These are phyloP conservation scores for Melastoma candidum DNA, from an alignment of 441 rosid genomes.

Conservation along the genomic window DNA sequence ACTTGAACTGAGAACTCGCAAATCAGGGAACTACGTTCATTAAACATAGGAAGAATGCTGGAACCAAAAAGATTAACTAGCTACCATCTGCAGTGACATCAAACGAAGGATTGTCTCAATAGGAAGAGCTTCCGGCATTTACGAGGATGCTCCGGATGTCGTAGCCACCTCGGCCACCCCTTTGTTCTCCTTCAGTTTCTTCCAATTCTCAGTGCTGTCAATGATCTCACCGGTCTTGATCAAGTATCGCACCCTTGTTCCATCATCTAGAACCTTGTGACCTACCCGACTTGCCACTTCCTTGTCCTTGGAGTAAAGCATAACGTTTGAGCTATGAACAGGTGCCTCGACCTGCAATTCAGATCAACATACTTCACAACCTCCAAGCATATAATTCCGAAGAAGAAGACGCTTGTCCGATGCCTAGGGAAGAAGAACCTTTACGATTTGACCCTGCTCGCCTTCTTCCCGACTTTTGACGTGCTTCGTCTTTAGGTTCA, in stretches of 20 bases:
- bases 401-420: neutral
- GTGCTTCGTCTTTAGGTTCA: conserved; percentile 89
- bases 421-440: conserved; percentile 34
- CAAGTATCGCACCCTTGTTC: conserved; percentile 65
- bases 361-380: conserved; percentile 14
- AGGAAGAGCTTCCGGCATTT: too few relatives aligned
- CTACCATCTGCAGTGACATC: too few relatives aligned
- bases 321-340: conserved; percentile 91
- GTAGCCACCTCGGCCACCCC: conserved; percentile 49
- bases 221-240: conserved; percentile 80
- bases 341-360: conserved; percentile 74
- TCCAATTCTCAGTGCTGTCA: conserved; percentile 66
- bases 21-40: too few relatives aligned
- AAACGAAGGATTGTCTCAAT: too few relatives aligned
- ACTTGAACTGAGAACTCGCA: too few relatives aligned
- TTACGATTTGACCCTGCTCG: conserved; percentile 74
- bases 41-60: too few relatives aligned
- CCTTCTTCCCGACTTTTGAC: conserved; percentile 80
- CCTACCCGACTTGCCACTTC: conserved; percentile 74
- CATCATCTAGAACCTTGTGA: conserved; percentile 66
- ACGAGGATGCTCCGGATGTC: conserved; percentile 1
- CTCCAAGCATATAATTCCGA: neutral
- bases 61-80: too few relatives aligned
- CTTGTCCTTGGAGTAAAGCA: conserved; percentile 83
- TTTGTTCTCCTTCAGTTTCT: conserved; percentile 58